Evolutionary conservation across 116 monocot genomes (phyloP).

Genomic region (Cymodocea nodosa): DNA sequence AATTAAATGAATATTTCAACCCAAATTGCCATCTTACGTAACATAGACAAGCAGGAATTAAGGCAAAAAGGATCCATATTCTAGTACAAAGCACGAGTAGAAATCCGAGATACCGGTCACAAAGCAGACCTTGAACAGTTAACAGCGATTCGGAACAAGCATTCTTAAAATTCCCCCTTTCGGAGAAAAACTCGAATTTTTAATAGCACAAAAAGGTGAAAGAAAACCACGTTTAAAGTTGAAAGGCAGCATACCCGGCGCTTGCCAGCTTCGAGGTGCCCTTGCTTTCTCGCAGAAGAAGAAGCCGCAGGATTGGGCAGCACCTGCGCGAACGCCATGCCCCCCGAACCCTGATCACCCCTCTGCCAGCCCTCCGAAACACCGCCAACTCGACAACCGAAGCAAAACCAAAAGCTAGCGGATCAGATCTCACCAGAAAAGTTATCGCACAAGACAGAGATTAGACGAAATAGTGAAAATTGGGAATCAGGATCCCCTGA

Average conservation of each 20-base stretch:
- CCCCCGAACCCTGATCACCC: no score
- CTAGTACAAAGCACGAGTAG: background rate
- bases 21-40: background rate
- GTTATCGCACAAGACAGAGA: no score
- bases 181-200: background rate
- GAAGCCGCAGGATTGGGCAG: conserved; percentile 6
- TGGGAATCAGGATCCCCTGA: no score
- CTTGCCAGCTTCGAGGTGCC: conserved; percentile 29
- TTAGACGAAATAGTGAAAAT: no score
- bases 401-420: no score
- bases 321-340: conserved; percentile 32
- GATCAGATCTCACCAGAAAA: no score
- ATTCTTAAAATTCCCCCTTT: background rate
- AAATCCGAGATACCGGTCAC: background rate
- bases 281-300: conserved; percentile 16
- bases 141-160: background rate
- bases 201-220: background rate
- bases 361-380: no score
- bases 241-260: conserved; percentile 13
- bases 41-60: background rate
- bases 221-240: background rate
- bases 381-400: no score
- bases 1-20: background rate
- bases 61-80: background rate
- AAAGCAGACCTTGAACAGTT: background rate